Conservation (phyloP, 2,329 filamentous ascomycete genomes). For the Geoglossum cookeanum region DNA sequence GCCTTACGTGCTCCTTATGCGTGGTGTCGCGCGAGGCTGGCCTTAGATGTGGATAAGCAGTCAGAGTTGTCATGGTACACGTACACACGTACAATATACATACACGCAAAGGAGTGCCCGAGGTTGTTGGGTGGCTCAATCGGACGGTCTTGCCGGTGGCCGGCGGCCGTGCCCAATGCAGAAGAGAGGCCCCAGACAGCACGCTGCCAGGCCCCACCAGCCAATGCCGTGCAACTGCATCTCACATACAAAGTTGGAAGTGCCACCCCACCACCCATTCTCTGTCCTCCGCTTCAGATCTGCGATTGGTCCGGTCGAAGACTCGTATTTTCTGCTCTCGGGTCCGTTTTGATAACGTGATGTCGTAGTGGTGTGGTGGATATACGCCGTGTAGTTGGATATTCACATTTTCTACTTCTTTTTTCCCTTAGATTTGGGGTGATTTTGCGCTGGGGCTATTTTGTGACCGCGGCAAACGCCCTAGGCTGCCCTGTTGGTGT, state of each 20-base stretch:
- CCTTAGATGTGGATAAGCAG: no score
- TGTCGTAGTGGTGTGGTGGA: not conserved
- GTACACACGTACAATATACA: no score
- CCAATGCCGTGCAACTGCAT: not conserved
- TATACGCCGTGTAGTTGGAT: not conserved
- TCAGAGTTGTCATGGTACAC: no score
- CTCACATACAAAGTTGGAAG: not conserved
- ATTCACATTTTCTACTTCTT: not conserved
- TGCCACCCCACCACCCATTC: not conserved
- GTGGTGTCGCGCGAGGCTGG: no score
- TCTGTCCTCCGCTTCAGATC: not conserved
- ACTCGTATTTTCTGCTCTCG: not conserved
- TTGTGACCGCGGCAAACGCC: no score
- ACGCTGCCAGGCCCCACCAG: not conserved
- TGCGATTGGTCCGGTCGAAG: not conserved
- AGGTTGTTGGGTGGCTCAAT: no score
- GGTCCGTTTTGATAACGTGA: not conserved
- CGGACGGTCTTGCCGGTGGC: no score
- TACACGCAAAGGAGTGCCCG: no score
- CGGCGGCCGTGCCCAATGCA: no score
- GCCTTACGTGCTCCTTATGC: no score
- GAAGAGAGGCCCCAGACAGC: not conserved
- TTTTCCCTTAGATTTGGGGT: not conserved
- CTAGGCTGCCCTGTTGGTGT: no score
- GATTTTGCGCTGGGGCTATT: no score